Evolutionary conservation across 2,329 filamentous ascomycete species (phyloP).

Genomic region (Biscogniauxia sp.): DNA sequence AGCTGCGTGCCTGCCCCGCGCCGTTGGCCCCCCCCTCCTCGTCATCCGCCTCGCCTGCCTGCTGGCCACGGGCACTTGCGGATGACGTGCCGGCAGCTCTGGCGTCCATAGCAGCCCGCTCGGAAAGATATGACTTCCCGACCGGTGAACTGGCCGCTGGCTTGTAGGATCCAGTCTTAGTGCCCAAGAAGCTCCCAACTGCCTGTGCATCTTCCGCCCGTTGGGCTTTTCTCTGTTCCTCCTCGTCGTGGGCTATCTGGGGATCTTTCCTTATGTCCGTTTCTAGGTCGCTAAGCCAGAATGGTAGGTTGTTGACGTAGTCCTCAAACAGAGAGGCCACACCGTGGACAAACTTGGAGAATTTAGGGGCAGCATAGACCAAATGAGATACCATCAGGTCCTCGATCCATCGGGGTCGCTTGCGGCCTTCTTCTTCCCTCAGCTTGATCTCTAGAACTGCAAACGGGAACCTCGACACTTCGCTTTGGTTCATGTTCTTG

Average conservation of each 20-base stretch:
- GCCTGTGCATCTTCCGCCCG: slow-evolving; percentile 83
- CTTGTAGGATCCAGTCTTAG: slow-evolving; percentile 53
- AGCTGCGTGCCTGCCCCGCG: slow-evolving; percentile 32
- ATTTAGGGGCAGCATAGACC: slow-evolving; percentile 82
- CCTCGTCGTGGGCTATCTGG: slow-evolving; percentile 83
- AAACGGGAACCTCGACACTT: slow-evolving; percentile 87
- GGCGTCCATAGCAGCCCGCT: slow-evolving; percentile 50
- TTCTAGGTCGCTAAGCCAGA: slow-evolving; percentile 91
- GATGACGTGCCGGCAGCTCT: slow-evolving; percentile 27
- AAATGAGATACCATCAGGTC: slow-evolving; percentile 92
- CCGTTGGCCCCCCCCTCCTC: slow-evolving; percentile 36
- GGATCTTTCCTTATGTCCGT: slow-evolving; percentile 93
- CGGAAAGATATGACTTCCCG: slow-evolving; percentile 62
- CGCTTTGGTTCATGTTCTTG: slow-evolving; percentile 80
- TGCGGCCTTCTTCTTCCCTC: slow-evolving; percentile 61
- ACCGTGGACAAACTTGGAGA: slow-evolving; percentile 97
- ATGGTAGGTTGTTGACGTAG: slow-evolving; percentile 91
- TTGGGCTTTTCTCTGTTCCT: slow-evolving; percentile 79
- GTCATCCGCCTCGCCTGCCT: slow-evolving; percentile 24
- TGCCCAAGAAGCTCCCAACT: slow-evolving; percentile 82
- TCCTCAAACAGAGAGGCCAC: slow-evolving; percentile 91
- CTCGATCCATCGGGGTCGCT: slow-evolving; percentile 80
- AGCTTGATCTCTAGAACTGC: slow-evolving; percentile 92
- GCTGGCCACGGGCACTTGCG: slow-evolving; percentile 22
- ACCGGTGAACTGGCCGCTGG: slow-evolving; percentile 64